A percentile compares a stretch with the other conserved stretches of the same genome.
These are phyloP conservation scores for Fusarium musae DNA, from an alignment of 2,329 filamentous ascomycete genomes.

Conservation along the genomic window DNA sequence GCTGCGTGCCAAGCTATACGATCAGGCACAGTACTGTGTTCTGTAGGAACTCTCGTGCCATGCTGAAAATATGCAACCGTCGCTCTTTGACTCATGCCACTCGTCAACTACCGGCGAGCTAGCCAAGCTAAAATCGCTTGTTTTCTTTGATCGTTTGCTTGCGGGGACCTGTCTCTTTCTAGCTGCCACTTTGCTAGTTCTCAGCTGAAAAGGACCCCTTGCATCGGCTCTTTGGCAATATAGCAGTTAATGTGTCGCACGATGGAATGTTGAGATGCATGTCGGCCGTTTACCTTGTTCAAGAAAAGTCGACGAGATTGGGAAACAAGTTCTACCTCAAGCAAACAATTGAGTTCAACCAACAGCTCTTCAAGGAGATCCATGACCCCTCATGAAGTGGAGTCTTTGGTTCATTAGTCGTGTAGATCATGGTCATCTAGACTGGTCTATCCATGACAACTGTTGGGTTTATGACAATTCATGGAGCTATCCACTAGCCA, in stretches of 20 bases:
- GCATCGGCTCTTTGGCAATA: slow-evolving; percentile 2
- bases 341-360: neutral
- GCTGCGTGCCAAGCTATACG: slow-evolving; percentile 6
- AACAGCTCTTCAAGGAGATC: neutral
- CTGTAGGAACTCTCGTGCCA: slow-evolving; percentile 2
- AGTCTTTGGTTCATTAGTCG: neutral
- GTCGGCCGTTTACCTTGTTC: slow-evolving; percentile 5
- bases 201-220: slow-evolving; percentile 13
- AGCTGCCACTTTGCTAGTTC: slow-evolving; percentile 9
- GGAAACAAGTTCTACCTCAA: neutral
- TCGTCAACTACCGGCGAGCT: slow-evolving; percentile 4
- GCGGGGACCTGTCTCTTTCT: neutral
- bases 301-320: neutral
- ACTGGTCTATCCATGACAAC: neutral
- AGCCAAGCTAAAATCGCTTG: neutral
- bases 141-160: neutral
- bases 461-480: neutral
- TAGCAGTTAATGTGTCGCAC: neutral
- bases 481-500: neutral
- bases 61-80: neutral
- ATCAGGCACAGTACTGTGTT: slow-evolving; percentile 9
- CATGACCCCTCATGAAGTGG: slow-evolving; percentile 1
- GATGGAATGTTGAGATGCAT: neutral
- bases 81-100: neutral
- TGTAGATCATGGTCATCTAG: slow-evolving; percentile 14